Evolutionary conservation across 768 basidiomycete genomes (phyloP).

Genomic region (Tulasnella calospora): DNA sequence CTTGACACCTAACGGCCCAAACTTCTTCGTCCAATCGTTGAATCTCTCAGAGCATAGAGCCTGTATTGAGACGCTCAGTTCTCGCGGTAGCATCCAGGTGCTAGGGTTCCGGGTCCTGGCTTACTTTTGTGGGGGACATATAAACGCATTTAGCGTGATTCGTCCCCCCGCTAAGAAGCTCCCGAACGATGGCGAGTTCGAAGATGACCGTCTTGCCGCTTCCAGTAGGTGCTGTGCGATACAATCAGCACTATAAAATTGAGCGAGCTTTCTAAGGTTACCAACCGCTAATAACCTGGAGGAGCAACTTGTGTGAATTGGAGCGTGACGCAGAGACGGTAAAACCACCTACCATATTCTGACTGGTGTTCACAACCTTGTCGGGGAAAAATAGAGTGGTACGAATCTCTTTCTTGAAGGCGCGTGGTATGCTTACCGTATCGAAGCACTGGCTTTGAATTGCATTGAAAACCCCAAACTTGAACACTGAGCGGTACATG

Average conservation of each 20-base stretch:
- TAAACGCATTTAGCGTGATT: slow-evolving; percentile 71
- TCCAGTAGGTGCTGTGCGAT: slow-evolving; percentile 77
- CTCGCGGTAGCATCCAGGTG: neutral
- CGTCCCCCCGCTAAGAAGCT: slow-evolving; percentile 45
- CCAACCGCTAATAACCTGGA: slow-evolving; percentile 67
- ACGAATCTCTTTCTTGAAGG: neutral
- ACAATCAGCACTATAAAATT: neutral
- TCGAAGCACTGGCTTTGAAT: slow-evolving; percentile 83
- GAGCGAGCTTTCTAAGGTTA: neutral
- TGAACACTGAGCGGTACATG: slow-evolving; percentile 73
- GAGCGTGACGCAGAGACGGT: neutral
- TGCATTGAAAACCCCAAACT: slow-evolving; percentile 86
- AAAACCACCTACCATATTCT: slow-evolving; percentile 58
- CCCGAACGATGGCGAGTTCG: slow-evolving; percentile 79
- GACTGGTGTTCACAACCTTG: slow-evolving; percentile 54
- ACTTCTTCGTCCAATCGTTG: slow-evolving; percentile 79
- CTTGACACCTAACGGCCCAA: slow-evolving; percentile 66
- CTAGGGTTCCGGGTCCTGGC: neutral
- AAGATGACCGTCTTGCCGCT: slow-evolving; percentile 95
- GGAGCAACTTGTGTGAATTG: slow-evolving; percentile 14
- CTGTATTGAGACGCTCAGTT: slow-evolving; percentile 39
- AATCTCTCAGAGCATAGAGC: slow-evolving; percentile 82
- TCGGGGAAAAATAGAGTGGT: neutral
- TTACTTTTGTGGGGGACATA: slow-evolving; percentile 86
- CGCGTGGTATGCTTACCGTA: slow-evolving; percentile 46